Base-by-base conservation (phyloP, 257 asterid species). In the Solanum etuberosum region DNA sequence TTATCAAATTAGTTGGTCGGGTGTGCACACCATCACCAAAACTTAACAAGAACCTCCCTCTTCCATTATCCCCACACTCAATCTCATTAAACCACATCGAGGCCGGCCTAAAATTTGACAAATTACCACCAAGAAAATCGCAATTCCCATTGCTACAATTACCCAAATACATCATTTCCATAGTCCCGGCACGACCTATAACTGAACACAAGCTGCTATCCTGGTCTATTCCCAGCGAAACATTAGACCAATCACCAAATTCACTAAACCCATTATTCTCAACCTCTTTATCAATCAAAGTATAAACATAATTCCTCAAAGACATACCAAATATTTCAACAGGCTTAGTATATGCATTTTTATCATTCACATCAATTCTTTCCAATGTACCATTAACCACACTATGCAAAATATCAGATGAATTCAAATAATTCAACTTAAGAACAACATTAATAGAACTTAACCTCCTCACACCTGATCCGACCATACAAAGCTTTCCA, bases 401-500 rank as follows among this genome's bases (percentile, higher is more conserved):
- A 88, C 98, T 91, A 90, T 51, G 89, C 87, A 92, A 93, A 48
- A 96, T 92, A 84, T 73, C 91, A 37, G 98, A 95, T 20, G 93
- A 89, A 91, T 95, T 93, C 87, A 89, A 90, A 90, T 93, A 96
- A 91, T 92, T 91, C 89, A 95, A 96, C 94, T 96, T 96, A 32
- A 96, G 90, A 92, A 94, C 97, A 76, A 88, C 93, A 65, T 89
- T 86, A 88, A 86, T 67, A 63, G 90, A 88, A 67, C 91, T 86
- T 12, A 85, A 87, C 86, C 74, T 90, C 21, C 90, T 90, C 46
- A 77, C 68, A 87, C 96, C 98, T 29, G 94, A 84, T n/a, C 98
- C 98, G 16, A 94, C 90, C 98, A 95, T 93, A 87, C 99, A 96
- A 31, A 96, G 94, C 88, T 92, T 94, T 86, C 99, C 98, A 6